Percentiles rank a stretch among this genome's conserved stretches.
phyloP scores from a whole-genome alignment of 257 asterid genomes.

The Ilex aquifolium region DNA sequence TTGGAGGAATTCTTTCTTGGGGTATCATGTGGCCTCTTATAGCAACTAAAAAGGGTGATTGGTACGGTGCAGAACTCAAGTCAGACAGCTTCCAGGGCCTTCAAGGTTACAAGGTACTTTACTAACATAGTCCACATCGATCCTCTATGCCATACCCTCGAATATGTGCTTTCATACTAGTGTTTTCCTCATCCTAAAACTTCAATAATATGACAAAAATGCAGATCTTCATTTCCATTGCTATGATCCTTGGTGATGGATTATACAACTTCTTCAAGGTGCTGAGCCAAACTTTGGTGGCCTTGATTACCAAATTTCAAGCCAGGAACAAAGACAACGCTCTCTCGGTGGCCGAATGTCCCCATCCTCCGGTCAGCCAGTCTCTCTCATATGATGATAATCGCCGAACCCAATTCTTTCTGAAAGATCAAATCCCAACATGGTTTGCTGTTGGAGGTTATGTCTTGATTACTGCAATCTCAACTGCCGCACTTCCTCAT shows the following conservation, averaged over 20 bases:
- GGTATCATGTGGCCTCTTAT: conserved; percentile 98
- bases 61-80: conserved; percentile 50
- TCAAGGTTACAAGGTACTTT: conserved; percentile 82
- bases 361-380: conserved; percentile 23
- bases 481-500: conserved; percentile 56
- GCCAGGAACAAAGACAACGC: conserved; percentile 28
- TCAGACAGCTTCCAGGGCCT: conserved; percentile 61
- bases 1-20: conserved; percentile 91
- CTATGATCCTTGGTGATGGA: conserved; percentile 96
- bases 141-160: too few species aligned
- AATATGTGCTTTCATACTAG: background rate
- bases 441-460: conserved; percentile 72
- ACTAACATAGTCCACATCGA: background rate
- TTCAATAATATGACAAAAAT: background rate
- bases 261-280: conserved; percentile 78
- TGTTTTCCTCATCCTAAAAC: too few species aligned
- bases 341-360: background rate
- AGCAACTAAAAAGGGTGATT: conserved; percentile 47
- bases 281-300: conserved; percentile 62
- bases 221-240: conserved; percentile 80
- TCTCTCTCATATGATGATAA: conserved; percentile 58
- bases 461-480: conserved; percentile 46
- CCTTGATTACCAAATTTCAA: conserved; percentile 54
- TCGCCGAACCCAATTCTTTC: conserved; percentile 60
- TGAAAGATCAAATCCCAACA: conserved; percentile 75